Percentiles rank a stretch among this genome's conserved stretches.
Evolutionary conservation across 441 rosid genomes (phyloP).

Genomic region (Macaranga tanarius): DNA sequence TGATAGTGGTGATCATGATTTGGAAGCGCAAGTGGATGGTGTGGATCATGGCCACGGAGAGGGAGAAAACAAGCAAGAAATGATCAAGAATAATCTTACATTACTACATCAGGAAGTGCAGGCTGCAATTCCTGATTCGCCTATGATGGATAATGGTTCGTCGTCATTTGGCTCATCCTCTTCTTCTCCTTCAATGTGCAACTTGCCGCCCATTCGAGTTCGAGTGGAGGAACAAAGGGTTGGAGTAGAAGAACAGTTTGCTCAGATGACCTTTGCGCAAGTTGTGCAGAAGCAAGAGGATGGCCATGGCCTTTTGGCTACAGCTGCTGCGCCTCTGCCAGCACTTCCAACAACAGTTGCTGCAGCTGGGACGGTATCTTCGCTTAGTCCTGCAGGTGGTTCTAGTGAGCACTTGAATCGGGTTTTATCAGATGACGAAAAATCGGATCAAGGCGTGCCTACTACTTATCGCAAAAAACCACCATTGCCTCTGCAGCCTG

Average conservation of each 20-base stretch:
- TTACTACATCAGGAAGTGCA: conserved; percentile 53
- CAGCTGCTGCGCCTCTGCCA: conserved; percentile 41
- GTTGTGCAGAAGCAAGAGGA: conserved; percentile 50
- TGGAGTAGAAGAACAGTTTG: conserved; percentile 72
- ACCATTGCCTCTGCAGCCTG: conserved; percentile 42
- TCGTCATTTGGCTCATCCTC: conserved; percentile 79
- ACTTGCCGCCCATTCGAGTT: conserved; percentile 81
- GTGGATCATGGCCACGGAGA: conserved; percentile 8
- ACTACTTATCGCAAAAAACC: conserved; percentile 47
- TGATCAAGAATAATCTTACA: background rate
- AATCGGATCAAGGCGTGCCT: conserved; percentile 72
- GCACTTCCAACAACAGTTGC: conserved; percentile 32
- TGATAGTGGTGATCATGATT: conserved; percentile 39
- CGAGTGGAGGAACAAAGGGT: conserved; percentile 56
- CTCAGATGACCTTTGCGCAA: conserved; percentile 47
- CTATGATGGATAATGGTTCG: conserved; percentile 67
- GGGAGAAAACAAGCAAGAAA: conserved; percentile 15
- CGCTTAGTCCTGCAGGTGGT: conserved; percentile 29
- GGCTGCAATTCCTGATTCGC: conserved; percentile 68
- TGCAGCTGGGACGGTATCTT: conserved; percentile 19
- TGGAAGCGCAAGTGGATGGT: conserved; percentile 22
- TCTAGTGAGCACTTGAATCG: conserved; percentile 46
- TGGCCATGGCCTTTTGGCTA: conserved; percentile 42
- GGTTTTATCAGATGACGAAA: conserved; percentile 76
- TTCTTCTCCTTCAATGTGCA: conserved; percentile 66